Percentiles rank a stretch among this genome's conserved stretches.
Conservation (phyloP, 495 filamentous ascomycete species). For the Penicillium egyptiacum region DNA sequence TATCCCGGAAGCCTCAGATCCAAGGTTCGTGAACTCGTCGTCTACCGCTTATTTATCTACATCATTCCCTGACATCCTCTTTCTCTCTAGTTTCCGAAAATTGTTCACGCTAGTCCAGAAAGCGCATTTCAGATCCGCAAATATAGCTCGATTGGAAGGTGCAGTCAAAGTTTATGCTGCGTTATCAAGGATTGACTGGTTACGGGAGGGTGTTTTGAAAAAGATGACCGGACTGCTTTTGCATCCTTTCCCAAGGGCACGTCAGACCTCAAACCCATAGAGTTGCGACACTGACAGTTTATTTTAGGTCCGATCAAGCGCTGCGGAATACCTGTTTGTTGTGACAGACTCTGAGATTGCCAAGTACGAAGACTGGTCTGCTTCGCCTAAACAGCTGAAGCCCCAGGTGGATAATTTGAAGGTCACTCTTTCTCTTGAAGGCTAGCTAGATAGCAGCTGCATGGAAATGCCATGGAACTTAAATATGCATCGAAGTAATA, state of each 20-base stretch:
- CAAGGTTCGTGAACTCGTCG: conserved; percentile 18
- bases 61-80: not conserved
- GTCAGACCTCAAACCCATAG: not conserved
- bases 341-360: conserved; percentile 35
- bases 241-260: conserved; percentile 64
- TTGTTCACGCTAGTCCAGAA: conserved; percentile 71
- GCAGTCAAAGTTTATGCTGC: conserved; percentile 75
- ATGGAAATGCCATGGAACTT: not conserved
- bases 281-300: not conserved
- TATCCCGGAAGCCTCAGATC: conserved; percentile 19
- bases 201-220: conserved; percentile 47
- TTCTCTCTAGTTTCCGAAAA: conserved; percentile 46
- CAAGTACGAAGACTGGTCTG: conserved; percentile 46
- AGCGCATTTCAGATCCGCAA: conserved; percentile 76
- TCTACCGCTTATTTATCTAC: no score
- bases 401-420: conserved; percentile 36
- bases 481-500: not conserved
- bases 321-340: conserved; percentile 43
- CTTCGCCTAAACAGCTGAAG: conserved; percentile 41
- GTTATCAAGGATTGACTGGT: conserved; percentile 45
- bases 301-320: conserved; percentile 37
- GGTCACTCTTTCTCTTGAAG: conserved; percentile 11
- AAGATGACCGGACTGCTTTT: conserved; percentile 60
- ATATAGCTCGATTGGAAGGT: conserved; percentile 74
- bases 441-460: not conserved